Conservation (phyloP, 108 stramenopile genomes). For the Skeletonema marinoi region DNA sequence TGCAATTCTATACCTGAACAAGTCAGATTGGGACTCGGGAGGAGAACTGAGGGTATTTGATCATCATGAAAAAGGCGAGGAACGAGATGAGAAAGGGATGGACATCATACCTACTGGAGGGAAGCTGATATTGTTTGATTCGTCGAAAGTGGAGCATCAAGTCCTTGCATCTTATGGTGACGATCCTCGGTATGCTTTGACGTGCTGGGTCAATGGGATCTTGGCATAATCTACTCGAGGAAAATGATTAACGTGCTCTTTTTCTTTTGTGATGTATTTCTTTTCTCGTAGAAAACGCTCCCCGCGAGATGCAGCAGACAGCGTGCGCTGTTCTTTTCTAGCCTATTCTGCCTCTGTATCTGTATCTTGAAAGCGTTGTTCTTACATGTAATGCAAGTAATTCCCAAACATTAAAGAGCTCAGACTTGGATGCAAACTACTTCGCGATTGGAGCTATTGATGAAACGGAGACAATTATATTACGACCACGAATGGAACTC, state of each 20-base stretch:
- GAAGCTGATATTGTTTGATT: constrained; percentile 29
- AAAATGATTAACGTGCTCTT: neutral
- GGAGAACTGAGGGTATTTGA: constrained; percentile 1
- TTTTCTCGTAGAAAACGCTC: too few species aligned
- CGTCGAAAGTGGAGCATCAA: constrained; percentile 26
- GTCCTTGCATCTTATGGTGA: constrained; percentile 12
- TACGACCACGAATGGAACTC: too few species aligned
- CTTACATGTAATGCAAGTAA: too few species aligned
- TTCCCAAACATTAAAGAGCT: too few species aligned
- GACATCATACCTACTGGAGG: constrained; percentile 32
- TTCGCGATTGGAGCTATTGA: too few species aligned
- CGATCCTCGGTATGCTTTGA: constrained; percentile 16
- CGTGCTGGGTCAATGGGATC: constrained; percentile 20
- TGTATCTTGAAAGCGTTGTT: too few species aligned
- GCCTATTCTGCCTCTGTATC: too few species aligned
- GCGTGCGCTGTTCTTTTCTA: too few species aligned
- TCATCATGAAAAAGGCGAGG: neutral
- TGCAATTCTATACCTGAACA: constrained; percentile 39
- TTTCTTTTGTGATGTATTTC: too few species aligned
- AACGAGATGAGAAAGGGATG: neutral
- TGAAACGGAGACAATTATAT: too few species aligned
- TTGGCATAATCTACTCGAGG: neutral
- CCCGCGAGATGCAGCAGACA: too few species aligned
- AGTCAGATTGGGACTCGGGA: constrained; percentile 26
- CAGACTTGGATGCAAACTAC: too few species aligned